These are phyloP conservation scores for Capronia coronata DNA, from an alignment of 2,329 filamentous ascomycete genomes.

Conservation along the genomic window DNA sequence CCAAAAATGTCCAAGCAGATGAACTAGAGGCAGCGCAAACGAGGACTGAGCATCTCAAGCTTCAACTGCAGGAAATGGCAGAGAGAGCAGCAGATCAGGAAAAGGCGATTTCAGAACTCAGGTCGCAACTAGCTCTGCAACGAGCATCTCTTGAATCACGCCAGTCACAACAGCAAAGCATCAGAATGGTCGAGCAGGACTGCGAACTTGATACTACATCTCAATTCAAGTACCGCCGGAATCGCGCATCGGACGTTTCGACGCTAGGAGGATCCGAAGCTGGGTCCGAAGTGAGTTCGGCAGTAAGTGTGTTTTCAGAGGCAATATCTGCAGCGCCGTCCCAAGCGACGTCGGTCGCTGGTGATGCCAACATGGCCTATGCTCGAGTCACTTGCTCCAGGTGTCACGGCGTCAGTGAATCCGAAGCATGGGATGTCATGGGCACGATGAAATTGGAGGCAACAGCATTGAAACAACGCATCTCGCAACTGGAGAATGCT, in stretches of 20 bases:
- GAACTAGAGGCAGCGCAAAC: conserved; percentile 56
- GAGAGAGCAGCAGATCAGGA: conserved; percentile 51
- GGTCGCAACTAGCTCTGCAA: conserved; percentile 39
- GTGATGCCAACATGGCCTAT: conserved; percentile 13
- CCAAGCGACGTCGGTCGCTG: conserved; percentile 19
- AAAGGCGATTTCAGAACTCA: conserved; percentile 48
- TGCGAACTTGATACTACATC: conserved; percentile 30
- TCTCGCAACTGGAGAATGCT: conserved; percentile 49
- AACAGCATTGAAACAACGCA: conserved; percentile 44
- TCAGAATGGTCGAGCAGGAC: conserved; percentile 26
- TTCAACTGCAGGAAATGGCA: conserved; percentile 56
- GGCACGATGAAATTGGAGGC: conserved; percentile 52
- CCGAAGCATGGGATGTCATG: conserved; percentile 50
- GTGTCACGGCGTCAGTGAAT: conserved; percentile 37
- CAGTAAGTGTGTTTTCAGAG: conserved; percentile 44
- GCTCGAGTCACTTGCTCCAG: conserved; percentile 35
- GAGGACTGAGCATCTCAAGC: conserved; percentile 51
- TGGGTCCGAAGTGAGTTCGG: conserved; percentile 51
- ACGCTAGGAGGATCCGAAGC: conserved; percentile 52
- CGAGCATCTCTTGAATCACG: conserved; percentile 13
- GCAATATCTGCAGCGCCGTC: conserved; percentile 27
- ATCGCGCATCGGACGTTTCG: conserved; percentile 38
- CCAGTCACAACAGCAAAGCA: conserved; percentile 28
- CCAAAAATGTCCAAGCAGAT: conserved; percentile 53
- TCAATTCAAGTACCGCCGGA: conserved; percentile 31